Base-by-base conservation (phyloP, 129 eudicot genomes). In the Heracleum sosnowskyi region DNA sequence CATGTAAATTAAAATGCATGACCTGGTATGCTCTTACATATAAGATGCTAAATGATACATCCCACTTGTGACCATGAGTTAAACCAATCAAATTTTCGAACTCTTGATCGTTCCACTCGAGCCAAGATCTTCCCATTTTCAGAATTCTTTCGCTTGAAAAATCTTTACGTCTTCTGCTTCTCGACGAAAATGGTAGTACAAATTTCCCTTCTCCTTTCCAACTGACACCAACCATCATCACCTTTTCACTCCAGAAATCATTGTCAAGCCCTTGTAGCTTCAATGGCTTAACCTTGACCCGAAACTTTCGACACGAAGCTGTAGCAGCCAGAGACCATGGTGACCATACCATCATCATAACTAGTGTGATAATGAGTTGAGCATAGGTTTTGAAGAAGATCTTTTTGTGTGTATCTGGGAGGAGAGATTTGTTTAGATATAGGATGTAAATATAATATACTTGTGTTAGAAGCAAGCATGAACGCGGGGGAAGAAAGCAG, bases 171-270 rank as follows among this genome's bases (percentile, higher is more conserved):
- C 66, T 70, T 35, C 41, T 37, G 31, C 71, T 78, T 78, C 79
- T 81, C 37, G 85, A 69, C 8, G 37, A 28, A 64, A 89, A 86
- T 45, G 86, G 87, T 22, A 87, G 85, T 26, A 86, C 83, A 69
- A 91, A 77, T 7, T 88, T 87, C 7, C 82, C 82, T 37, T 81
- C 85, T 7, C 96, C 97, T 78, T 84, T 87, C 96, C 97, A 92
- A 71, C 78, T 86, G n/a, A 92, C 49, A 63, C 83, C 85, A 18
- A 92, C 41, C 24, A 84, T 89, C 86, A 90, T 78, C 16, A 83
- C 78, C 49, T 86, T 89, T 28, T 81, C 87, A 49, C 80, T 80
- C 49, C 78, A 46, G 11, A 72, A 72, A 5, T 73, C 83, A 5
- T 79, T 78, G 3, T 84, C 88, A 4, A 76, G 82, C 29, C 82